Conservation (phyloP, 305 asterid species). For the Solanum hybrid region DNA sequence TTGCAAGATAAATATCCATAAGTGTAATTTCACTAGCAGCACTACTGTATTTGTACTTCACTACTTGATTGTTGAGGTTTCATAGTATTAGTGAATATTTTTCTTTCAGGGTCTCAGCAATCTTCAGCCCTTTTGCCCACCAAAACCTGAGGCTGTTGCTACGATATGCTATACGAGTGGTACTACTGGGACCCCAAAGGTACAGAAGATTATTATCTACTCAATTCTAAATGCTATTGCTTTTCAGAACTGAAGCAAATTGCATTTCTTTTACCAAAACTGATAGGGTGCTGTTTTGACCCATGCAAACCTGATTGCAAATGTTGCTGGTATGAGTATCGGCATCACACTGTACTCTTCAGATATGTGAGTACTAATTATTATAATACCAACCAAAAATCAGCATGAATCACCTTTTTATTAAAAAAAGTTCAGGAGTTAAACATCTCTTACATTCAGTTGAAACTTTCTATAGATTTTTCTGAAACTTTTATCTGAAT, state of each 20-base stretch:
- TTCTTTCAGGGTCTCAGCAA: constrained; percentile 53
- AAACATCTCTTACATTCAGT: neutral
- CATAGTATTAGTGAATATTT: neutral
- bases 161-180: constrained; percentile 97
- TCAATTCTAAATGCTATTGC: neutral
- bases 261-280: neutral
- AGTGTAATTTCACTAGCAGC: neutral
- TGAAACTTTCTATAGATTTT: neutral
- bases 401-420: neutral
- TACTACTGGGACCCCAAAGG: constrained; percentile 97
- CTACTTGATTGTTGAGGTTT: neutral
- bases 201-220: constrained; percentile 8
- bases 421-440: neutral
- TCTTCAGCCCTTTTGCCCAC: constrained; percentile 72
- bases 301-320: constrained; percentile 74
- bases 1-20: neutral
- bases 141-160: constrained; percentile 72
- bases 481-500: neutral
- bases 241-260: neutral
- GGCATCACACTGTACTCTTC: constrained; percentile 46
- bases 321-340: constrained; percentile 53
- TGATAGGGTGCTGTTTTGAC: constrained; percentile 74
- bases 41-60: neutral
- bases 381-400: neutral
- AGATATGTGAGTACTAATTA: constrained; percentile 57